Base-by-base conservation (phyloP, 371 early-diverging fungal genomes). In the Apophysomyces trapeziformis region DNA sequence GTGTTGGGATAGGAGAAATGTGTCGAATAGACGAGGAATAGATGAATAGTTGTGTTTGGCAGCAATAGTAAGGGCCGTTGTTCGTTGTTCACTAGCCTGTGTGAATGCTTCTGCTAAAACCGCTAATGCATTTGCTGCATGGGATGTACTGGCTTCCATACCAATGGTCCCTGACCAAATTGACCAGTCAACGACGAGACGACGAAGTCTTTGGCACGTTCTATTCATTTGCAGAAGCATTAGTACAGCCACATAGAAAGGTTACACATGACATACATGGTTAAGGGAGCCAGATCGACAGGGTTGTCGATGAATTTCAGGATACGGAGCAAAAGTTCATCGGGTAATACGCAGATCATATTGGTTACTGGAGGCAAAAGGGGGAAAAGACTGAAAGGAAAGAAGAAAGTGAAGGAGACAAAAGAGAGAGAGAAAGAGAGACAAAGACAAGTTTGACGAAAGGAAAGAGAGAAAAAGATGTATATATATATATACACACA, bases 271-370 rank as follows among this genome's bases (percentile, higher is more conserved):
- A 46, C 67, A 65, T 70, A 78, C 78, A 73, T 73, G 43, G 78
- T 66, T 44, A 75, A 35, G 18, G 78, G 66, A 18, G 60, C 61
- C 41, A 75, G 54, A 59, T 75, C 62, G 3, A 73, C 39, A 21
- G 70, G 75, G 44, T 73, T 75, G 3, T 64, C 75, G 21, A 75
- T 16, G 57, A 68, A 66, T 16, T 66, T 56, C 38, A 78, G 47
- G 14, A 75, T 71, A 35, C 67, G 18, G 6, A 75, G 60, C 41
- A 75, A 67, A 11, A 78, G 58, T 54, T 78, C 78, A 38, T 65
- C 59, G 18, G 78, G 73, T 44, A 78, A 50, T 35, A 60, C 58
- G 12, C 67, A 32, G 56, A 74, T 38, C 65, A 63, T 35, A 26
- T 26, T 26, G 32, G 32, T 26, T 26, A 26, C 32, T 26, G 2